These are phyloP conservation scores for Clarireedia monteithiana DNA, from an alignment of 2,329 filamentous ascomycete genomes.

Conservation along the genomic window DNA sequence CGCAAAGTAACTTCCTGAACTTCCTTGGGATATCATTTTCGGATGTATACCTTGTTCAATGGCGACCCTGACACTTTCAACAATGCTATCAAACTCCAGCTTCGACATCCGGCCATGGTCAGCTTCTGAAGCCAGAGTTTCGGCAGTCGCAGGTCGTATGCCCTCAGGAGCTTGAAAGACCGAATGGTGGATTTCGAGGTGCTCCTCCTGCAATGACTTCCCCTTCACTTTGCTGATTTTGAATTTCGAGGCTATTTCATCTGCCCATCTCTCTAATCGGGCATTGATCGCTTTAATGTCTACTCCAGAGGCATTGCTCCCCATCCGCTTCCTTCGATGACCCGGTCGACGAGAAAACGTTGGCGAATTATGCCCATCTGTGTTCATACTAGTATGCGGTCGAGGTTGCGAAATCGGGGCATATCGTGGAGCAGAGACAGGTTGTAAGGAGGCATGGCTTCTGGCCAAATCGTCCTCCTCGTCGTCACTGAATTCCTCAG, in stretches of 20 bases:
- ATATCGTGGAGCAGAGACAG: slow-evolving; percentile 52
- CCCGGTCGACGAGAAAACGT: slow-evolving; percentile 36
- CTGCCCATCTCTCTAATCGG: slow-evolving; percentile 88
- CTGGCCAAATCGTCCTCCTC: slow-evolving; percentile 55
- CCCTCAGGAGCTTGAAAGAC: slow-evolving; percentile 93
- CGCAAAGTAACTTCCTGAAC: slow-evolving; percentile 97
- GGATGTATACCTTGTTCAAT: slow-evolving; percentile 90
- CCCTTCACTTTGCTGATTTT: slow-evolving; percentile 75
- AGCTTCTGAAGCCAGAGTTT: slow-evolving; percentile 55
- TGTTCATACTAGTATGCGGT: slow-evolving; percentile 52
- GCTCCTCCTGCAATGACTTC: slow-evolving; percentile 70
- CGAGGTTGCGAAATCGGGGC: slow-evolving; percentile 54
- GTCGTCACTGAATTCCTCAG: slow-evolving; percentile 55
- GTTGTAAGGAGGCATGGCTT: slow-evolving; percentile 45
- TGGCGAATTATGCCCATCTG: slow-evolving; percentile 33
- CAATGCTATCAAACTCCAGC: slow-evolving; percentile 75
- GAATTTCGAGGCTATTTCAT: slow-evolving; percentile 96
- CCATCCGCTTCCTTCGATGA: slow-evolving; percentile 37
- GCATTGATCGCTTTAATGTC: slow-evolving; percentile 99
- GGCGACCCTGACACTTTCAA: slow-evolving; percentile 82
- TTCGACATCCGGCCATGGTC: slow-evolving; percentile 64
- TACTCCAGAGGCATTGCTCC: slow-evolving; percentile 76
- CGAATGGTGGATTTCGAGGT: slow-evolving; percentile 91
- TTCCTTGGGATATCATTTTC: slow-evolving; percentile 93
- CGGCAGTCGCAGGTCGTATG: slow-evolving; percentile 68